phyloP scores from a whole-genome alignment of 495 filamentous ascomycete genomes.

The Entonaema liquescens region DNA sequence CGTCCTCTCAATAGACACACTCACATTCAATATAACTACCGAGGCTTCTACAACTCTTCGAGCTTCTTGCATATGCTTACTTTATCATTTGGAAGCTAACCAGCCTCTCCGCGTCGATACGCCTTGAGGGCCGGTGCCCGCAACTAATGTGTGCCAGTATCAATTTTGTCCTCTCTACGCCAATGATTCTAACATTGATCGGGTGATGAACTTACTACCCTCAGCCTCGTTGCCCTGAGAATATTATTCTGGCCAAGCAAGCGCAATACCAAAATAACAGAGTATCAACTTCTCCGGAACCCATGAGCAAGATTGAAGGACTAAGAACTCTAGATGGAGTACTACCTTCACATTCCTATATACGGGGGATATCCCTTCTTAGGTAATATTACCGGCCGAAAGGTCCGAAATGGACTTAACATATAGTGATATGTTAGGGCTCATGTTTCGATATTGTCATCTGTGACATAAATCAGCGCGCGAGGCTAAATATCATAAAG shows the following conservation, averaged over 20 bases:
- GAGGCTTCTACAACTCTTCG: not conserved
- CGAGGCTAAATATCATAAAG: not conserved
- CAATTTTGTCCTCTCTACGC: not conserved
- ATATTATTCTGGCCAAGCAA: not conserved
- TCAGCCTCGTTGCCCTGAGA: not conserved
- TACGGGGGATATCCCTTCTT: not conserved
- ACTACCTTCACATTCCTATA: not conserved
- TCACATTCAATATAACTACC: too few species aligned
- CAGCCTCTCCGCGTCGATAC: not conserved
- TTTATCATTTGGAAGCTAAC: not conserved
- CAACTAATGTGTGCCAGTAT: not conserved
- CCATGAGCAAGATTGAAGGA: not conserved
- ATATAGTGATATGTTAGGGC: not conserved
- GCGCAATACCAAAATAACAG: not conserved
- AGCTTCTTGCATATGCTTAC: not conserved
- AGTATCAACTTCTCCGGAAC: not conserved
- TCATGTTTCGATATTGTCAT: not conserved
- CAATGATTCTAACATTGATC: not conserved
- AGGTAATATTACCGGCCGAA: not conserved
- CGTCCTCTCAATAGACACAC: too few species aligned
- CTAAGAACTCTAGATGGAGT: not conserved
- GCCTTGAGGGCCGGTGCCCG: not conserved
- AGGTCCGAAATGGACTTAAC: not conserved
- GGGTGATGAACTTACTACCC: not conserved
- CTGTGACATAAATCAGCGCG: slow-evolving; percentile 9